Base-by-base conservation (phyloP, 2,329 filamentous ascomycete species). In the Colletotrichum echinochloae region DNA sequence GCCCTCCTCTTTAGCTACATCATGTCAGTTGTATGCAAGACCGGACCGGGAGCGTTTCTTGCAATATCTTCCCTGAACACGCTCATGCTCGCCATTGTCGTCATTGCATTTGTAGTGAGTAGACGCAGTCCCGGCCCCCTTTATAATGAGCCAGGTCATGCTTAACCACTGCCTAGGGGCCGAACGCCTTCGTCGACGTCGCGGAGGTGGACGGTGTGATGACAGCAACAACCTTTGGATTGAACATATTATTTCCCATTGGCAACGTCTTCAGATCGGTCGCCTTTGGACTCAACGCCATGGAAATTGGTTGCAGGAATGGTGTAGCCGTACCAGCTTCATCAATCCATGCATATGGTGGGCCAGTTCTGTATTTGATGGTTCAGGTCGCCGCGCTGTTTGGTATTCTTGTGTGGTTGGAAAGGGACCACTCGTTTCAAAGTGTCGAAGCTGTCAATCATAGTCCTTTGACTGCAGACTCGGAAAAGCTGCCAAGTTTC, bases 351-450 rank as follows among this genome's bases (percentile, higher is more conserved):
- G 85, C 89, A 2, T 93, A 92, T 75, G 91, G 91, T 28, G 90
- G 90, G 0, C 90, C 90, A 0, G 92, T 93, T 37, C 79, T 91
- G 0, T 92, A 92, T 74, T 85, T 93, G 5, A 85, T 90, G 60
- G 66, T 91, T 0, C 91, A 94, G 74, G 85, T 87, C 0, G 80
- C 89, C 33, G 74, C 89, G 8, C 81, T 92, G 1, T 89, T 92
- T 73, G 80, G 83, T 0, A 78, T 90, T n/a, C 83, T 93, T 0
- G 81, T 93, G 5, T 91, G 88, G 87, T 87, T 87, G 77, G 91
- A 94, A 1, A 87, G 88, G 2, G 78, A 86, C 5, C 82, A 88
- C 72, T 77, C 30, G 5, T 35, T 16, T 14, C 52, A 18, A 20
- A 57, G 12, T 30, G 12, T 49, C 39, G 12, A 12, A 12, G 20